Evolutionary conservation across 164 flowering plant species (phyloP), one percentile per base, ranked within the genome.

Genomic region (Aristolochia contorta): DNA sequence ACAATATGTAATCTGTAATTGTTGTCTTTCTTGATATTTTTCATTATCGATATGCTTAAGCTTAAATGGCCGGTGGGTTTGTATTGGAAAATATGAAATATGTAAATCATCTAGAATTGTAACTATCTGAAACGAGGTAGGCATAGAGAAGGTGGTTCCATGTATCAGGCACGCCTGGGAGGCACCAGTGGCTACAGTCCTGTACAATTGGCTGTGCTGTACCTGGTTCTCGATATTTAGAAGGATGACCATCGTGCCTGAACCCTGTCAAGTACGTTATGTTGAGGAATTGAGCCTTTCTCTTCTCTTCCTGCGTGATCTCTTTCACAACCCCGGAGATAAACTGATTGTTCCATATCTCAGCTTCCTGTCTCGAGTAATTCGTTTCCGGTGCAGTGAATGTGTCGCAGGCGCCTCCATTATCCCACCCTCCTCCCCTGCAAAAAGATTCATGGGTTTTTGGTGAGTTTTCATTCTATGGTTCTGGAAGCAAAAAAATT

Each of bases 131-230:
- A 37, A 65, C 24, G n/a, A 65, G 58, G 47, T 53, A 21, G 41
- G 63, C 63, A 59, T 65, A 82, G 37, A 89, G 75, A 69, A 85
- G 63, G 65, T 78, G 78, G 68, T 84, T 86, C 90, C 90, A 81
- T 25, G 81, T 77, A 65, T 83, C 96, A 13, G 96, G 96, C 56
- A 87, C 80, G 61, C 97, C 98, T 2, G 96, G 91, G 16, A 92
- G 75, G 67, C 97, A 84, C 96, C 86, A 83, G 51, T 81, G 89
- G 80, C 89, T 82, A 77, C 89, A 85, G 67, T 83, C 86, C 71
- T 84, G 80, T n/a, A 69, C 68, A 32, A 71, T 71, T 41, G 70
- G 60, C 61, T 71, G 58, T 2, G 79, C 78, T 10, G 78, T 80
- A 16, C 86, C 84, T 27, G 82, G 80, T 67, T 82, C 96, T 0